Conservation (phyloP, 192 early-diverging fungal genomes). For the Phlyctochytrium planicorne region DNA sequence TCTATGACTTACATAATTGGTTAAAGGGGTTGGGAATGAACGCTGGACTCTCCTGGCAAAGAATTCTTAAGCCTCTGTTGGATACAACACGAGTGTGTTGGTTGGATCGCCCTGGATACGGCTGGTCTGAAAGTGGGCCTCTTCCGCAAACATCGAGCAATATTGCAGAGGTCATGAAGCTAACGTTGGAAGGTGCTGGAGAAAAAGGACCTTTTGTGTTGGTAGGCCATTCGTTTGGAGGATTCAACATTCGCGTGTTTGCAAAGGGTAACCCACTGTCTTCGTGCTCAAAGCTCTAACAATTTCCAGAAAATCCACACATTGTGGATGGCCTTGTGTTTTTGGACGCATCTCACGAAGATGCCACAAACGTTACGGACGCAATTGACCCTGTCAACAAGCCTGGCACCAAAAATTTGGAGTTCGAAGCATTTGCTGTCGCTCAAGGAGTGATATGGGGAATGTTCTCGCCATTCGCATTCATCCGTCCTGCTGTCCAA, state of each 20-base stretch:
- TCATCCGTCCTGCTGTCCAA: no score
- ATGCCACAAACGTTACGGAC: background rate
- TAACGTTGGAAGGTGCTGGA: constrained; percentile 9
- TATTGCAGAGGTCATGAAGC: constrained; percentile 8
- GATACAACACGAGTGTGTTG: background rate
- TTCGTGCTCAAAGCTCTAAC: background rate
- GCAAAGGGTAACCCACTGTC: no score
- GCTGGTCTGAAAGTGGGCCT: constrained; percentile 15
- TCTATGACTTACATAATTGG: no score
- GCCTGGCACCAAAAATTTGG: background rate
- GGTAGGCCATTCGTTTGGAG: constrained; percentile 26
- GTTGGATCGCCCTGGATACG: constrained; percentile 15
- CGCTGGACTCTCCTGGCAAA: constrained; percentile 7
- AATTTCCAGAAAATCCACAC: constrained; percentile 10
- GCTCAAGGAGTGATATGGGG: no score
- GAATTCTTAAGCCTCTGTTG: background rate
- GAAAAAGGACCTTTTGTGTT: constrained; percentile 25
- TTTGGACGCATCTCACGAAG: constrained; percentile 19
- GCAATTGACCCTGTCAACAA: background rate
- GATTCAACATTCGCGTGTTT: constrained; percentile 13
- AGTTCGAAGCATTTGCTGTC: no score
- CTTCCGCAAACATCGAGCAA: constrained; percentile 18
- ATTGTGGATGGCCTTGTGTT: constrained; percentile 21
- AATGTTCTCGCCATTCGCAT: no score
- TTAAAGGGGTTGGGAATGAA: constrained; percentile 10